Conservation (phyloP, 257 asterid species). For the Solanum chiquidenum region DNA sequence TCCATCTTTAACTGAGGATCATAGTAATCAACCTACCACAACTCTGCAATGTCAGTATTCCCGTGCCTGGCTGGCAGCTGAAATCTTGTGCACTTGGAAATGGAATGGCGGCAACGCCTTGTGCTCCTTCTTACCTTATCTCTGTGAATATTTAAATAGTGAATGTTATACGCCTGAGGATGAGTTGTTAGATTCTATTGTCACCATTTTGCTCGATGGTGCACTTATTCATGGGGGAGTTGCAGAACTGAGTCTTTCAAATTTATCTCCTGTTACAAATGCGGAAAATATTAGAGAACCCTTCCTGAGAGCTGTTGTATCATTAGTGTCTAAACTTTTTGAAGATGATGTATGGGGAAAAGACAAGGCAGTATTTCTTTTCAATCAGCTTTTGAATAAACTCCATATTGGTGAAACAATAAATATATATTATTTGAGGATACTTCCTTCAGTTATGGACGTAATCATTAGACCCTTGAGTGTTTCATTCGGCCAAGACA, state of each 20-base stretch:
- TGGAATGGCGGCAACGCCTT: constrained; percentile 80
- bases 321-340: constrained; percentile 44
- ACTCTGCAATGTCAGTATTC: constrained; percentile 33
- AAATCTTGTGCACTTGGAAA: constrained; percentile 87
- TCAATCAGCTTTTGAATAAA: constrained; percentile 42
- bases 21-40: constrained; percentile 17
- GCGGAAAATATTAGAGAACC: constrained; percentile 67
- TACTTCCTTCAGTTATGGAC: constrained; percentile 65
- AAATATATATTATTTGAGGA: constrained; percentile 56
- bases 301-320: constrained; percentile 63
- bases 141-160: constrained; percentile 36
- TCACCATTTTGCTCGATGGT: constrained; percentile 73
- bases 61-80: constrained; percentile 99
- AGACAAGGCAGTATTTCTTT: constrained; percentile 47
- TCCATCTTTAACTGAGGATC: constrained; percentile 30
- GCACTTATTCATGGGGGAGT: constrained; percentile 68
- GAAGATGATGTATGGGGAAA: constrained; percentile 58
- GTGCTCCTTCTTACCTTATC: constrained; percentile 57
- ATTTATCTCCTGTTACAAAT: constrained; percentile 49
- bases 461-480: constrained; percentile 60
- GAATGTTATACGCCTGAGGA: constrained; percentile 18
- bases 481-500: constrained; percentile 18
- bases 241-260: constrained; percentile 34
- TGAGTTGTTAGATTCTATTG: constrained; percentile 50
- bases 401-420: constrained; percentile 65